phyloP scores from a whole-genome alignment of 169 alveolate species.

The Cryptosporidium ubiquitum region DNA sequence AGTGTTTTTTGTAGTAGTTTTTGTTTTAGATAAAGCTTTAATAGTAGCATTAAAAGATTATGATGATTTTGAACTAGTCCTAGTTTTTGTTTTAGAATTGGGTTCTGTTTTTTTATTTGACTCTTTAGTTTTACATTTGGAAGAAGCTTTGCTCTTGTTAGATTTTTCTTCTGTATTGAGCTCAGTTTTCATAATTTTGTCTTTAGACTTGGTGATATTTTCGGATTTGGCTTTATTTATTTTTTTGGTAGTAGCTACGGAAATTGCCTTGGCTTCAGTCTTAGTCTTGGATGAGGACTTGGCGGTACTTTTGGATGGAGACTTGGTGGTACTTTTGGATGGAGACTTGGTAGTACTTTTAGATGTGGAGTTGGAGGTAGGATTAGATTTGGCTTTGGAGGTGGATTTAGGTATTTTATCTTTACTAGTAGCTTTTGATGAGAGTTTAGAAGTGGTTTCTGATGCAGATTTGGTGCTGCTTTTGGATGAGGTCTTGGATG shows the following conservation, averaged over 20 bases:
- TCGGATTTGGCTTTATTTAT: background rate
- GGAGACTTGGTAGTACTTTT: background rate
- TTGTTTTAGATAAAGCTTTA: no score
- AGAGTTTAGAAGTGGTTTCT: no score
- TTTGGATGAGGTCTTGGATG: background rate
- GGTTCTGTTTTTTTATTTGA: background rate
- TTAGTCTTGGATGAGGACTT: background rate
- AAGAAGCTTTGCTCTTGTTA: background rate
- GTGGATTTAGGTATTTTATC: no score
- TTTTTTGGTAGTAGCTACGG: background rate
- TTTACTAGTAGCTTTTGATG: no score
- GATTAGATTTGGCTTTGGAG: background rate
- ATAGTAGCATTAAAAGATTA: background rate
- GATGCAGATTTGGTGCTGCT: background rate
- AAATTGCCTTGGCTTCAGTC: background rate
- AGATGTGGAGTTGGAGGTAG: background rate
- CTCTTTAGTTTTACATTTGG: background rate
- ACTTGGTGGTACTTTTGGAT: background rate
- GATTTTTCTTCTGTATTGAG: background rate
- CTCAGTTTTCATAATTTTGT: background rate
- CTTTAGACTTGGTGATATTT: background rate
- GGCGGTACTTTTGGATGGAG: no score
- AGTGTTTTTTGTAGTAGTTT: no score
- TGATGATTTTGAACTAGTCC: no score
- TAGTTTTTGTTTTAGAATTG: no score